These are phyloP conservation scores for Clathrus columnatus DNA, from an alignment of 768 basidiomycete genomes.

Conservation along the genomic window DNA sequence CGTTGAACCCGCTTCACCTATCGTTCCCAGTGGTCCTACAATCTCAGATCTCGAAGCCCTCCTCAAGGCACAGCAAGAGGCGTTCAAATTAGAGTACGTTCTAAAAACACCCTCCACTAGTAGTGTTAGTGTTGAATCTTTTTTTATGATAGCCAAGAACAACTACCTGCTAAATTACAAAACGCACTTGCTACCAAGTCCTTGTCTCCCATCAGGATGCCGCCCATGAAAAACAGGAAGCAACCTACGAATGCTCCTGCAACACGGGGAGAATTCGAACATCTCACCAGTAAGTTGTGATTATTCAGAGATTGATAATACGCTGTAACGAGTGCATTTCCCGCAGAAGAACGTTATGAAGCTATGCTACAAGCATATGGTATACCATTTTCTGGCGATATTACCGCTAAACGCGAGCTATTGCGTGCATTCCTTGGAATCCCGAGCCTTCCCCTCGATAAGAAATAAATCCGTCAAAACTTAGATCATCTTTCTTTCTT, in stretches of 20 bases:
- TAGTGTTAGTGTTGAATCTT: not conserved
- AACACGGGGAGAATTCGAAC: constrained; percentile 36
- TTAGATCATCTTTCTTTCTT: not conserved
- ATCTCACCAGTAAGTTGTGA: constrained; percentile 32
- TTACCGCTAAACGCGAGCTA: constrained; percentile 30
- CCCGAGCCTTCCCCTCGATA: constrained; percentile 13
- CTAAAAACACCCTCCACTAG: not conserved
- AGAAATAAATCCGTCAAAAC: constrained; percentile 1
- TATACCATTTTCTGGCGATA: constrained; percentile 30
- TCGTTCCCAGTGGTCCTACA: not conserved
- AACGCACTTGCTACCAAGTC: constrained; percentile 27
- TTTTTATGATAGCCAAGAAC: constrained; percentile 23
- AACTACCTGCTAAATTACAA: constrained; percentile 28
- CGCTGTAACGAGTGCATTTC: not conserved
- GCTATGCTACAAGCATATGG: constrained; percentile 27
- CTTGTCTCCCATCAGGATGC: constrained; percentile 25
- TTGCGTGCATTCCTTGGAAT: constrained; percentile 31
- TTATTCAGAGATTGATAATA: not conserved
- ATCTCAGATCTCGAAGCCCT: constrained; percentile 24
- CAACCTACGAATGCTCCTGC: constrained; percentile 27
- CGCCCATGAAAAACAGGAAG: constrained; percentile 26
- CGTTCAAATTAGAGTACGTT: constrained; percentile 27
- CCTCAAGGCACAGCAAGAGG: constrained; percentile 24
- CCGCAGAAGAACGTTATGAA: constrained; percentile 35
- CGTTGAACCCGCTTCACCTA: not conserved